Percentiles rank a stretch among this genome's conserved stretches.
Conservation (phyloP, 2,329 filamentous ascomycete species). For the Ophiostoma montium region DNA sequence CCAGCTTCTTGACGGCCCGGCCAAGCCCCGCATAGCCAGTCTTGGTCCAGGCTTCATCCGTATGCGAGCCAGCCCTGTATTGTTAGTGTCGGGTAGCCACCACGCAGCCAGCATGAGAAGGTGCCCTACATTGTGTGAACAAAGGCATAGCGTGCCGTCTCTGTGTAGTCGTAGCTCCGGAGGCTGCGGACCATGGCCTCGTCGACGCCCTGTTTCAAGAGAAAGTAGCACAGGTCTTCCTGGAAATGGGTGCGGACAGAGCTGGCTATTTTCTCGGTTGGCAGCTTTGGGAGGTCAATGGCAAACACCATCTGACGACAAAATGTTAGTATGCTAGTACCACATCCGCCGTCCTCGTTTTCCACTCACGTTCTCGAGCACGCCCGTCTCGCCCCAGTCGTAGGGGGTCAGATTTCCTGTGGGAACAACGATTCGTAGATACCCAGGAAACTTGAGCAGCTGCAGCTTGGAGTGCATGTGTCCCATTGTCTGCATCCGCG, state of each 20-base stretch:
- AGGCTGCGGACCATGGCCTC: constrained; percentile 53
- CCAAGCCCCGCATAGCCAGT: constrained; percentile 63
- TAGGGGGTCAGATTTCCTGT: constrained; percentile 74
- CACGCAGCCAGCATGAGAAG: not conserved
- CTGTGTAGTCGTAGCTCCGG: constrained; percentile 65
- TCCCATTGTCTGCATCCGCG: constrained; percentile 58
- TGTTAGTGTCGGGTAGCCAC: not conserved
- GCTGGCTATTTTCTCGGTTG: constrained; percentile 16
- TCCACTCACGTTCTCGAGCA: constrained; percentile 67
- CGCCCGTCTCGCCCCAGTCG: constrained; percentile 78
- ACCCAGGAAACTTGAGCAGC: constrained; percentile 61
- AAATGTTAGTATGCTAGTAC: not conserved
- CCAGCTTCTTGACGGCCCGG: constrained; percentile 48
- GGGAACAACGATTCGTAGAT: constrained; percentile 70
- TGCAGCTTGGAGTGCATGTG: constrained; percentile 94
- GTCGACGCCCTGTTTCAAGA: constrained; percentile 51
- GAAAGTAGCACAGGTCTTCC: constrained; percentile 55
- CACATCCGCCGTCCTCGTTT: too few species aligned
- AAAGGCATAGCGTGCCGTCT: constrained; percentile 60
- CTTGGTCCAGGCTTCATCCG: constrained; percentile 27
- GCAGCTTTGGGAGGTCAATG: constrained; percentile 68
- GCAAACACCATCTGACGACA: constrained; percentile 56
- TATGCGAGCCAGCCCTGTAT: constrained; percentile 33
- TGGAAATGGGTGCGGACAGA: constrained; percentile 35
- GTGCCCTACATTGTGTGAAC: constrained; percentile 61